Evolutionary conservation across 106 monocot species (phyloP).

Genomic region (Cymbidium sinense): DNA sequence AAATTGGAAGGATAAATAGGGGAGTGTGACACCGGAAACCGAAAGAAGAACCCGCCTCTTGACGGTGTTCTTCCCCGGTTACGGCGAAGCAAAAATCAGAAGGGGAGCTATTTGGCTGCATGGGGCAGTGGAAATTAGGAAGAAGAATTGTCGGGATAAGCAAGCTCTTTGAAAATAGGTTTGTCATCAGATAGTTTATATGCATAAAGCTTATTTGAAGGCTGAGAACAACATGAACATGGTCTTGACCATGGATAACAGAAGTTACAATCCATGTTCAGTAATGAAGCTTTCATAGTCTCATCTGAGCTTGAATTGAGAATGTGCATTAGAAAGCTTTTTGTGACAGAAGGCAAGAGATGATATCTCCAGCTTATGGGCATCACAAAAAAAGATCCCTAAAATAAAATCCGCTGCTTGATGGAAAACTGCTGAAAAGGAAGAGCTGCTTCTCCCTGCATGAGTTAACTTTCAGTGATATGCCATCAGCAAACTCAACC

Average conservation of each 20-base stretch:
- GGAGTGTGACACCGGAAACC: too few species aligned
- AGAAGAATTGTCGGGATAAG: slow-evolving; percentile 11
- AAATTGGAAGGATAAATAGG: too few species aligned
- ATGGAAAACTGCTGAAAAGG: too few species aligned
- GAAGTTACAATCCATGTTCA: slow-evolving; percentile 15
- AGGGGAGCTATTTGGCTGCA: too few species aligned
- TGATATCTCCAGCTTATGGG: slow-evolving; percentile 75
- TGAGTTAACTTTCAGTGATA: too few species aligned
- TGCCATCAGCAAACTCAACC: too few species aligned
- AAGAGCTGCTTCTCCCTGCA: too few species aligned
- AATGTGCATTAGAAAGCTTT: slow-evolving; percentile 41
- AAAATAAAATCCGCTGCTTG: too few species aligned
- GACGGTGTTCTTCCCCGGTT: too few species aligned
- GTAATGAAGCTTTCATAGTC: slow-evolving; percentile 15
- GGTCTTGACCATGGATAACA: slow-evolving; percentile 1
- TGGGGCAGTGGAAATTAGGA: too few species aligned
- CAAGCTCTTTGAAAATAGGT: slow-evolving; percentile 8
- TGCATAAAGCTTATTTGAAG: slow-evolving; percentile 21
- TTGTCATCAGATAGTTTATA: slow-evolving; percentile 23
- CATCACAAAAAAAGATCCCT: slow-evolving; percentile 50
- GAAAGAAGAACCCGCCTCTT: too few species aligned
- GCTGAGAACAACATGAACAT: slow-evolving; percentile 52
- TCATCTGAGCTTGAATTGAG: slow-evolving; percentile 15
- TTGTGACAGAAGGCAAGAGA: slow-evolving; percentile 40
- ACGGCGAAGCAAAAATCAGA: too few species aligned